Evolutionary conservation across 2,329 filamentous ascomycete species (phyloP).

Genomic region (Esteya vermicola): DNA sequence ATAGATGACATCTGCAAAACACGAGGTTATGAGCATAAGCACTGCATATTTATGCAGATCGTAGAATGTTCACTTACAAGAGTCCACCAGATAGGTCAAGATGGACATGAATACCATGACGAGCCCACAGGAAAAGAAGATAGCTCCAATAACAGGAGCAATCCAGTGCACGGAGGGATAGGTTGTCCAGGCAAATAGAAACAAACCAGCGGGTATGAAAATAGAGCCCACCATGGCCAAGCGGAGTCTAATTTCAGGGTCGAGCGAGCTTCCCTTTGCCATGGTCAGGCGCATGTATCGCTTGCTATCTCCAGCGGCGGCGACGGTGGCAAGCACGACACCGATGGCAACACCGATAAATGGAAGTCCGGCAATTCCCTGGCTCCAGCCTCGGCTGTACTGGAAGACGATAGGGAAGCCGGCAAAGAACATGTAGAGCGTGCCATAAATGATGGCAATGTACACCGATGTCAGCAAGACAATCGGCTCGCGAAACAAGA

Average conservation of each 20-base stretch:
- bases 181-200: constrained; percentile 56
- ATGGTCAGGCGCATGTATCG: constrained; percentile 27
- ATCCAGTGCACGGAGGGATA: constrained; percentile 20
- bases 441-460: constrained; percentile 44
- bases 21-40: not conserved
- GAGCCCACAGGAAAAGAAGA: constrained; percentile 26
- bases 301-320: constrained; percentile 31
- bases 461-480: constrained; percentile 51
- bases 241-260: constrained; percentile 51
- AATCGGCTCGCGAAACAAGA: constrained; percentile 57
- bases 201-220: constrained; percentile 47
- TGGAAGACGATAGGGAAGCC: constrained; percentile 54
- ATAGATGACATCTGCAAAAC: constrained; percentile 48
- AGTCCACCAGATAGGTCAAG: constrained; percentile 55
- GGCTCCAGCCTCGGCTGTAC: constrained; percentile 40
- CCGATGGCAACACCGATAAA: constrained; percentile 57
- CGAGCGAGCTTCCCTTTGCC: constrained; percentile 28
- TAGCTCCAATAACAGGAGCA: constrained; percentile 17
- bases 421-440: constrained; percentile 43
- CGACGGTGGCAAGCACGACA: constrained; percentile 42
- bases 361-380: constrained; percentile 45
- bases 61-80: constrained; percentile 23
- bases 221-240: constrained; percentile 47
- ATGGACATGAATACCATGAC: constrained; percentile 50
- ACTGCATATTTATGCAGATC: too few relatives aligned